Base-by-base conservation (phyloP, 2,329 filamentous ascomycete species). In the Mollisia scopiformis region DNA sequence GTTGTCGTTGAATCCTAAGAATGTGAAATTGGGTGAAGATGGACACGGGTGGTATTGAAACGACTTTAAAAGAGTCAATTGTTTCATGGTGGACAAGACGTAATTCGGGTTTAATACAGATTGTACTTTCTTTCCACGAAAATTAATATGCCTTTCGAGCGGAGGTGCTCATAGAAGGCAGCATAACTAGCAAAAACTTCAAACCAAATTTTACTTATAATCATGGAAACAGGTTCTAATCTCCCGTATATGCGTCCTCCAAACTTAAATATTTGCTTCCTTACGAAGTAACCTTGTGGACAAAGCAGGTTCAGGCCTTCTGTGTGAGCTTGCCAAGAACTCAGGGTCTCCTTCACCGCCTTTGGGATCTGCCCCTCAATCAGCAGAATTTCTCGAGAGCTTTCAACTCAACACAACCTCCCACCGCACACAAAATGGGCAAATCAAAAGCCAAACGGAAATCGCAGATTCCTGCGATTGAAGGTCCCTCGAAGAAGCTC, bases 21-120 rank as follows among this genome's bases (percentile, higher is more conserved):
- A 79, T 33, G 77, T 80, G 64, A 82, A 79, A 63, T 70, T 77
- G 21, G 83, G 83, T 0, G 85, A 88, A 68, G 78, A 82, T 30
- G 82, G 82, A 1, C 75, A 84, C 69, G 76, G 77, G 58, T 88
- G 85, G 85, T 88, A 87, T 73, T 87, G 71, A 78, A 30, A 51
- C 10, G 49, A 31, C 19, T 11, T 14, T 10, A n/a, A 16, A 31
- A 6, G 13, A n/a, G 19, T 14, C 2, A 39, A n/a, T 37, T 39
- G 16, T 16, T 23, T 2, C 6, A 31, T 3, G n/a, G 21, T 8
- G 11, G 16, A 31, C 28, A n/a, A 31, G 8, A 33, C 14, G 1
- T 19, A 11, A 14, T 35, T 35, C 31, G 16, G 31, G 11, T 35
- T 35, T n/a, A n/a, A n/a, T n/a, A n/a, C n/a, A n/a, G n/a, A n/a